These are phyloP conservation scores for Uronychia setigera DNA, from an alignment of 73 alveolate genomes.

Conservation along the genomic window DNA sequence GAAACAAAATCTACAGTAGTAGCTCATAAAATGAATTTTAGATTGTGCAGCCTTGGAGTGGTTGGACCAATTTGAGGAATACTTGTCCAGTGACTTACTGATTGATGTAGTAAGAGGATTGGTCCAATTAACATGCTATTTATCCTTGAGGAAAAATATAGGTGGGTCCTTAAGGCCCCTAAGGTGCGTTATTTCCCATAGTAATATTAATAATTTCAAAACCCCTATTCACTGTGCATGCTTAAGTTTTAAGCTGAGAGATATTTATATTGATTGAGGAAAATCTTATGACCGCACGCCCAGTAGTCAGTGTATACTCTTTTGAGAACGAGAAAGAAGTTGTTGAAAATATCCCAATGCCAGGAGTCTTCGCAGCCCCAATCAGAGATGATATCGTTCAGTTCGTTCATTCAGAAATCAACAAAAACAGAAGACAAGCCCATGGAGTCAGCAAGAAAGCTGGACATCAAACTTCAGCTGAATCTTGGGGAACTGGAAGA, in stretches of 20 bases:
- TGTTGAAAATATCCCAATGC: slow-evolving; percentile 87
- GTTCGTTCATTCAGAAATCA: slow-evolving; percentile 92
- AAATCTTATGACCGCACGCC: slow-evolving; percentile 86
- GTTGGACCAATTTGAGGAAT: too few relatives aligned
- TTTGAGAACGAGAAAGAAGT: slow-evolving; percentile 68
- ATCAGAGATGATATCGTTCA: slow-evolving; percentile 98
- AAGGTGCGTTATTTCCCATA: too few relatives aligned
- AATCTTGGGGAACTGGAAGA: slow-evolving; percentile 99
- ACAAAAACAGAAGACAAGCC: slow-evolving; percentile 98
- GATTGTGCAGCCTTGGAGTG: too few relatives aligned
- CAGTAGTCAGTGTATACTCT: slow-evolving; percentile 79
- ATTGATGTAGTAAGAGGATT: too few relatives aligned
- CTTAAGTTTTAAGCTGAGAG: slow-evolving; percentile 9
- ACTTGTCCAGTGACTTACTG: too few relatives aligned
- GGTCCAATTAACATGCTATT: too few relatives aligned
- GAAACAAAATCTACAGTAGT: too few relatives aligned
- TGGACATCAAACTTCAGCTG: slow-evolving; percentile 98
- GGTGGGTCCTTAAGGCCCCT: too few relatives aligned
- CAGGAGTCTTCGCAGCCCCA: slow-evolving; percentile 98
- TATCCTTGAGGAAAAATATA: too few relatives aligned
- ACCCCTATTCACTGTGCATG: neutral
- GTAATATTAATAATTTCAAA: slow-evolving; percentile 11
- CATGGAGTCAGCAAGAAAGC: slow-evolving; percentile 89
- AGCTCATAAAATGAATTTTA: too few relatives aligned
- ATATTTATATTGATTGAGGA: slow-evolving; percentile 13